Evolutionary conservation across 2,329 filamentous ascomycete species (phyloP), one percentile per base, ranked within the genome.

Genomic region (Didymella pinodella): DNA sequence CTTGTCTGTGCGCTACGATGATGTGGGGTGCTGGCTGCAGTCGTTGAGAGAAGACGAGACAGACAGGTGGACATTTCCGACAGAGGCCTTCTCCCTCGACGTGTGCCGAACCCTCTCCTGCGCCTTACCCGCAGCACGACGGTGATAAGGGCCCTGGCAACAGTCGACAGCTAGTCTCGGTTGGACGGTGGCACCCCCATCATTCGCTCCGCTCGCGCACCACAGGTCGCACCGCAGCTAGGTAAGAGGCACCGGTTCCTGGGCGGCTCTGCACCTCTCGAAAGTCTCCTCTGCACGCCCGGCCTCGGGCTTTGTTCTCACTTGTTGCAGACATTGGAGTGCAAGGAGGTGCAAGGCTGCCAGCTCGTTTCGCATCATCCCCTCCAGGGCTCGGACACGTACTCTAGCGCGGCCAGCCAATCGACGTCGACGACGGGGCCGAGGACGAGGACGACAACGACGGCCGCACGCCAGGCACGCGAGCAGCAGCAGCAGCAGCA

Each of bases 201-300:
- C 41, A 28, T 28, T 55, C 34, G 38, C 47, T 40, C 36, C 4
- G 36, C 20, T 18, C 4, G 36, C 36, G 10, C 18, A n/a, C 11
- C 34, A 31, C 16, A 47, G 45, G 56, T 40, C 38, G 51, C 56
- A 59, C 49, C 18, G 44, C 54, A 57, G 47, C 54, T 48, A 47
- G 36, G 48, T 48, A 47, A 43, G 48, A 57, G 36, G 44, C 48
- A 49, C 49, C 22, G 48, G 29, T 58, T 58, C 49, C 49, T 58
- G 45, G 48, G 52, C 52, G 28, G 51, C 43, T 41, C 10, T 22
- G 47, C 20, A n/a, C 7, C 3, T 26, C 18, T 26, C 18, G 18
- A 18, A 18, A 18, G 18, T 18, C 18, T n/a, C 18, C 18, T 20
- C 49, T 25, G 43, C 50, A 8, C 29, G 1, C n/a, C 20, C 18